Conservation (phyloP, 2,329 filamentous ascomycete species). For the Xylariaceae sp. region DNA sequence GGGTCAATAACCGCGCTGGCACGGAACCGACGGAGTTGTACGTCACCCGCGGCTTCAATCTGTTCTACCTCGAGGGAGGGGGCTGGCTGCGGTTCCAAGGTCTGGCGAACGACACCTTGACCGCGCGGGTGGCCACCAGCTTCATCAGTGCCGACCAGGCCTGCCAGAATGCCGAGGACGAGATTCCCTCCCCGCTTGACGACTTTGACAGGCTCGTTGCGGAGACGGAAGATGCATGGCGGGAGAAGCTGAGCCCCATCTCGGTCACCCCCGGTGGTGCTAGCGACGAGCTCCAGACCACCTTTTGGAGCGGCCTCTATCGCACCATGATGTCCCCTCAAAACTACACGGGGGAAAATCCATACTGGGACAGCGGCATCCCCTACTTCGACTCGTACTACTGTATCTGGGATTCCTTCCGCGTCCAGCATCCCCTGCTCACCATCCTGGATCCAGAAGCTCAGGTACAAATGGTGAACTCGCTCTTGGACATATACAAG, state of each 20-base stretch:
- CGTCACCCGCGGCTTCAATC: constrained; percentile 33
- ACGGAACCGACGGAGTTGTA: constrained; percentile 30
- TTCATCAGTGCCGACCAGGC: constrained; percentile 56
- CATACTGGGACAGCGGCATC: constrained; percentile 51
- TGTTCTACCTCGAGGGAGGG: constrained; percentile 37
- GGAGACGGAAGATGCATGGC: constrained; percentile 47
- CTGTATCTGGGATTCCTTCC: constrained; percentile 57
- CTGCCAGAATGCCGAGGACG: constrained; percentile 52
- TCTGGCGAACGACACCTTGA: constrained; percentile 35
- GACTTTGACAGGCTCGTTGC: constrained; percentile 47
- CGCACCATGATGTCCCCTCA: constrained; percentile 56
- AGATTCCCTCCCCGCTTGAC: constrained; percentile 51
- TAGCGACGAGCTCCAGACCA: constrained; percentile 42
- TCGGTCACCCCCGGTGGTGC: constrained; percentile 40
- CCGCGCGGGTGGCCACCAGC: constrained; percentile 55
- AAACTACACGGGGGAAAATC: constrained; percentile 60
- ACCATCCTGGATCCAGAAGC: constrained; percentile 55
- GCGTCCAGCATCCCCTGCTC: constrained; percentile 55
- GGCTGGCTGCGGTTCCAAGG: constrained; percentile 49
- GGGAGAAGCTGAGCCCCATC: constrained; percentile 46
- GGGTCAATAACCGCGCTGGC: constrained; percentile 32
- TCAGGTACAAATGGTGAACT: constrained; percentile 54
- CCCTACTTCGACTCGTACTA: constrained; percentile 55
- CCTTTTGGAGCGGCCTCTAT: constrained; percentile 58
- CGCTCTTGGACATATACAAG: constrained; percentile 56